Evolutionary conservation across 345 rosid species (phyloP), one percentile per base, ranked within the genome.

Genomic region (Ricinus communis): DNA sequence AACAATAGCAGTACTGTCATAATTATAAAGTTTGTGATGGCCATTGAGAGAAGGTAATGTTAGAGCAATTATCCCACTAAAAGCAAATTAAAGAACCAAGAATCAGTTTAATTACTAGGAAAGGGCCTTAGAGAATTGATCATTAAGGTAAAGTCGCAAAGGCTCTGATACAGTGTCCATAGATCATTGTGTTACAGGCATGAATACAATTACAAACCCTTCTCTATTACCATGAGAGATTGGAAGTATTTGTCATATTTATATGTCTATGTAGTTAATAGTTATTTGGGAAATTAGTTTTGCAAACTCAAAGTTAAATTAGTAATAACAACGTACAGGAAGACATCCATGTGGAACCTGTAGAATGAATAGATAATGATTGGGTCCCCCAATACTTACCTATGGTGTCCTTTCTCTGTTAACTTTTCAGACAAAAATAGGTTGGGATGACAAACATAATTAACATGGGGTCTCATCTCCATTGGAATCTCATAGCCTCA

Each of bases 311-410:
- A n/a, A n/a, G n/a, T n/a, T n/a, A n/a, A n/a, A n/a, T n/a, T n/a
- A n/a, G n/a, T n/a, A n/a, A n/a, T n/a, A 41, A 40, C 55, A 55
- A 9, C 16, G 56, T 27, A 30, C 41, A 1, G 25, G 40, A 40
- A 54, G 50, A 41, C 64, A 24, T 68, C 71, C 41, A 75, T 31
- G 71, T 79, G 65, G 47, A 69, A 18, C 43, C 63, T 62, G 46
- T 36, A 30, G 53, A 63, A 33, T 43, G 18, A 19, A 31, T 30
- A 40, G 24, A 57, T 62, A 57, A 68, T 63, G 27, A 46, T n/a
- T 33, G 68, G 57, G 65, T 25, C 73, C 56, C 58, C 58, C 43
- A 63, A 28, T 74, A 24, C 67, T 64, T 36, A 30, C 51, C 40
- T 50, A 22, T 12, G 2, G 14, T 71, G 73, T 38, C 66, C 58